Conservation (phyloP, 2,329 filamentous ascomycete species). For the Graphilbum fragrans region DNA sequence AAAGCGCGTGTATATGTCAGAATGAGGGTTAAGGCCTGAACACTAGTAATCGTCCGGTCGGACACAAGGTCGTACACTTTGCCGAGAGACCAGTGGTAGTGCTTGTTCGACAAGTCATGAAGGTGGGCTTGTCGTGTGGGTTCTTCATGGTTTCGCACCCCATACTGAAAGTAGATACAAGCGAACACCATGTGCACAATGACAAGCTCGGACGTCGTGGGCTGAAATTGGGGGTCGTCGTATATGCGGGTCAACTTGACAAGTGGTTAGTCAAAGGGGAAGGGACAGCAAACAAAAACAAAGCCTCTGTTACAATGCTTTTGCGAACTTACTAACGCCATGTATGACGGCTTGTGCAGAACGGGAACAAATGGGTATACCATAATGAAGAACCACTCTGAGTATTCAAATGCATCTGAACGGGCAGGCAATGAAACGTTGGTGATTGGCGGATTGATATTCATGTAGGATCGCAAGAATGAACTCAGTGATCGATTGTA, state of each 20-base stretch:
- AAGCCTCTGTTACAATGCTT: no score
- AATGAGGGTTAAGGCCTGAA: conserved; percentile 64
- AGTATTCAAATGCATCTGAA: conserved; percentile 54
- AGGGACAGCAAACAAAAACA: conserved; percentile 3
- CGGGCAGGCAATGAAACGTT: conserved; percentile 50
- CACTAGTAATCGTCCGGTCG: conserved; percentile 49
- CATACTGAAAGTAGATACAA: conserved; percentile 65
- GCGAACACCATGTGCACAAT: conserved; percentile 71
- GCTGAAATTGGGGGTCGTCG: conserved; percentile 52
- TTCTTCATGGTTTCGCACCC: conserved; percentile 52
- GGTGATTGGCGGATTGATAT: conserved; percentile 42
- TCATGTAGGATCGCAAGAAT: conserved; percentile 53
- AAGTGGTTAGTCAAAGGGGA: conserved; percentile 9
- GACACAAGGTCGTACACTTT: conserved; percentile 54
- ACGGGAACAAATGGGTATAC: conserved; percentile 62
- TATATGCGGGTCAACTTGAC: conserved; percentile 51
- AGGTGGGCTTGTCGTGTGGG: conserved; percentile 39
- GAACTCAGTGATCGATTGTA: conserved; percentile 64
- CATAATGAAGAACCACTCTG: conserved; percentile 64
- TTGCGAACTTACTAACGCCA: conserved; percentile 45
- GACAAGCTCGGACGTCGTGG: conserved; percentile 53
- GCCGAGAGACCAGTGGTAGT: conserved; percentile 65
- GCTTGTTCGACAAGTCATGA: conserved; percentile 57
- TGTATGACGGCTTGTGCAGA: conserved; percentile 64
- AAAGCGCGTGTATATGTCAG: conserved; percentile 63